Percentiles rank a stretch among this genome's conserved stretches.
phyloP scores from a whole-genome alignment of 306 rosid genomes.

The Calophaca sinica region DNA sequence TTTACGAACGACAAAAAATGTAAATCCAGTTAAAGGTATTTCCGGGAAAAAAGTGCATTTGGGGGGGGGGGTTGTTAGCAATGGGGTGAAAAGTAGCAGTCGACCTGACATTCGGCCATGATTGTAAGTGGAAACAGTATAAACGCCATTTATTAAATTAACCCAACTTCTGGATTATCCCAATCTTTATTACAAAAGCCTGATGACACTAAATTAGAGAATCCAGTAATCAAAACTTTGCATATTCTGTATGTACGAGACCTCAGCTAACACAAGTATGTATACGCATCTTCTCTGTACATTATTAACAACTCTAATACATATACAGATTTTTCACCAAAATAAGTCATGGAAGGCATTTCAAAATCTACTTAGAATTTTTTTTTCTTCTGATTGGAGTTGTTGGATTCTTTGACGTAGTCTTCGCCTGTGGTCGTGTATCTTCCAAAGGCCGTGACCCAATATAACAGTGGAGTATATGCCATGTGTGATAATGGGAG shows the following conservation, averaged over 20 bases:
- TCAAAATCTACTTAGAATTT: slow-evolving; percentile 48
- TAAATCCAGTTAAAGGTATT: too few relatives aligned
- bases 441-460: slow-evolving; percentile 98
- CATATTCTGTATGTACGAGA: slow-evolving; percentile 25
- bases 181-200: slow-evolving; percentile 26
- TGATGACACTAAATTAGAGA: slow-evolving; percentile 27
- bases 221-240: slow-evolving; percentile 36
- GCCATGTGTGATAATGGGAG: slow-evolving; percentile 94
- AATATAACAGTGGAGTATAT: slow-evolving; percentile 88
- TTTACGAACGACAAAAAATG: too few relatives aligned
- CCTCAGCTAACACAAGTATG: slow-evolving; percentile 34
- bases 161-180: slow-evolving; percentile 12
- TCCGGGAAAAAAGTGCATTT: too few relatives aligned
- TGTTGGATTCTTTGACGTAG: slow-evolving; percentile 80
- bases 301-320: slow-evolving; percentile 47
- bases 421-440: slow-evolving; percentile 81
- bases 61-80: too few relatives aligned
- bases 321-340: slow-evolving; percentile 53
- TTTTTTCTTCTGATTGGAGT: slow-evolving; percentile 65
- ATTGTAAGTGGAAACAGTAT: background rate
- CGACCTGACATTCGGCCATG: background rate
- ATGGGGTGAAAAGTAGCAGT: too few relatives aligned
- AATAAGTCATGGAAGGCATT: slow-evolving; percentile 32
- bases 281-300: slow-evolving; percentile 29
- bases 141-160: background rate